Evolutionary conservation across 73 alveolate species (phyloP).

Genomic region (Paramecium bursaria): DNA sequence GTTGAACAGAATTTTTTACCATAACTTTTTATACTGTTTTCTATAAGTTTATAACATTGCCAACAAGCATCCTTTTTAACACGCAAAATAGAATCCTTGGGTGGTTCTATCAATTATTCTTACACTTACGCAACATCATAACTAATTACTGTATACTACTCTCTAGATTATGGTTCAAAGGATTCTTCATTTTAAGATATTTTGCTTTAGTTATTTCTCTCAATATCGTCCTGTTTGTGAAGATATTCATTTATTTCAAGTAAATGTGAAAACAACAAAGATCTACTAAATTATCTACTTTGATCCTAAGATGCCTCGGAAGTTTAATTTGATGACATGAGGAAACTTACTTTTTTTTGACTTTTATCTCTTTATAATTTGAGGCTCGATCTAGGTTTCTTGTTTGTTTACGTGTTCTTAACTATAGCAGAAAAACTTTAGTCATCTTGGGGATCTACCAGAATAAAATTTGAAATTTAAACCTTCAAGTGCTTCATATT

Average conservation of each 20-base stretch:
- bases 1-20: background rate
- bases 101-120: background rate
- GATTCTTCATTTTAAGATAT: background rate
- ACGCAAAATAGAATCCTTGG: background rate
- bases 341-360: background rate
- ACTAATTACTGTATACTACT: background rate
- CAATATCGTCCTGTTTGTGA: background rate
- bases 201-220: too few species aligned
- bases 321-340: background rate
- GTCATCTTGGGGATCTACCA: constrained; percentile 3
- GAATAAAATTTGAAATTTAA: background rate
- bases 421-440: background rate
- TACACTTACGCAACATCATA: background rate
- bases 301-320: background rate
- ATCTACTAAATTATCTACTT: background rate
- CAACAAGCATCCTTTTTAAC: constrained; percentile 42
- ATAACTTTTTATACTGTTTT: background rate
- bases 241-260: background rate
- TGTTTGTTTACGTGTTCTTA: background rate
- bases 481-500: constrained; percentile 52
- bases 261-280: background rate
- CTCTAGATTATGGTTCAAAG: too few species aligned
- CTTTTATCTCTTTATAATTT: constrained; percentile 12
- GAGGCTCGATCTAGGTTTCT: background rate
- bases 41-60: constrained; percentile 35